phyloP scores from a whole-genome alignment of 176 grass and related monocot species.

The Rhipidocladum racemiflorum region DNA sequence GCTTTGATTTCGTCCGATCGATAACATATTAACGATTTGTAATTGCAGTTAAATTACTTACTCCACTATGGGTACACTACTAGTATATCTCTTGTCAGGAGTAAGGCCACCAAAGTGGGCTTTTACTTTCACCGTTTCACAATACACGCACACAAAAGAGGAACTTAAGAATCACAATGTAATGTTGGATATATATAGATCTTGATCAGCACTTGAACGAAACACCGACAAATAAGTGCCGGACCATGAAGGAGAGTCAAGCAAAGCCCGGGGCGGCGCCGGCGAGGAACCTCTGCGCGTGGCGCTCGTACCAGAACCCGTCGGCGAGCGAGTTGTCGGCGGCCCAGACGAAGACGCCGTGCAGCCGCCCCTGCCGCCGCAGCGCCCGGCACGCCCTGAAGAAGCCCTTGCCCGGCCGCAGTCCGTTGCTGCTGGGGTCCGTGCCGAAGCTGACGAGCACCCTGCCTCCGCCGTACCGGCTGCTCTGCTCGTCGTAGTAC shows the following conservation, averaged over 20 bases:
- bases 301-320: conserved; percentile 34
- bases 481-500: conserved; percentile 42
- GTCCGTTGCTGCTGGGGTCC: conserved; percentile 4
- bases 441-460: conserved; percentile 36
- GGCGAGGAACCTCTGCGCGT: conserved; percentile 36
- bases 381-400: conserved; percentile 44
- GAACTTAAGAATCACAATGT: too few species aligned
- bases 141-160: too few species aligned
- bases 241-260: background rate
- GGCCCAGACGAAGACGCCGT: conserved; percentile 42
- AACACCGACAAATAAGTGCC: too few species aligned
- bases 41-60: too few species aligned
- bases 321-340: conserved; percentile 19
- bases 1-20: too few species aligned
- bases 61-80: too few species aligned
- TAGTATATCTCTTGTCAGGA: too few species aligned
- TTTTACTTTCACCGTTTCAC: too few species aligned
- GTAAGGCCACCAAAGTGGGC: too few species aligned
- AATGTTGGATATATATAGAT: too few species aligned
- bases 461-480: conserved; percentile 32
- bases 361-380: conserved; percentile 20
- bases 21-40: too few species aligned
- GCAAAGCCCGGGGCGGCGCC: background rate
- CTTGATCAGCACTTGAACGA: too few species aligned
- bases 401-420: conserved; percentile 36